These are phyloP conservation scores for Phytophthora aleatoria DNA, from an alignment of 352 stramenopile genomes.

Conservation along the genomic window DNA sequence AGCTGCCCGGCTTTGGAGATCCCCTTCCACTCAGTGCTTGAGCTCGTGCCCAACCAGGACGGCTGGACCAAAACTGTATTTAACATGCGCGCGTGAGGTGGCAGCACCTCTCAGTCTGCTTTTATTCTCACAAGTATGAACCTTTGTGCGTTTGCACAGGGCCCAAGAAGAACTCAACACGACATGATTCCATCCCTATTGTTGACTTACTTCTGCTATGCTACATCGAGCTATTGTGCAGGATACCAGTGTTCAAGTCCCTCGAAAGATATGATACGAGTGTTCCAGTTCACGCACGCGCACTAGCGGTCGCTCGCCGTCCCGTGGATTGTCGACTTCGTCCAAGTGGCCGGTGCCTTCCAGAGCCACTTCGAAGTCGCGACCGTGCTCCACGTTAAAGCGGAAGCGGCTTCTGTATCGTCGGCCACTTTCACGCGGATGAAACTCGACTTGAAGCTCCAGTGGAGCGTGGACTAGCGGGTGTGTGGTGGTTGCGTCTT, in stretches of 20 bases:
- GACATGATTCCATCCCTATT: constrained; percentile 12
- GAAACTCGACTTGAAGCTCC: constrained; percentile 59
- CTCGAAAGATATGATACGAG: constrained; percentile 57
- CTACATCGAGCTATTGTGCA: constrained; percentile 3
- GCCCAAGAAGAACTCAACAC: constrained; percentile 26
- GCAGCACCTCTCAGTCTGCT: constrained; percentile 4
- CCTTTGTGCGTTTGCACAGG: constrained; percentile 8
- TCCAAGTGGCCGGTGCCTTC: constrained; percentile 70
- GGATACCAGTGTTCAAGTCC: not conserved
- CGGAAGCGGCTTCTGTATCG: constrained; percentile 74
- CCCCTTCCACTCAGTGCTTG: constrained; percentile 84
- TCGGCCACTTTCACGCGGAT: constrained; percentile 33
- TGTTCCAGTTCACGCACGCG: constrained; percentile 48
- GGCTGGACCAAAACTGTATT: constrained; percentile 87
- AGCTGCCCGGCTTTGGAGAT: constrained; percentile 80
- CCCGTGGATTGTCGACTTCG: constrained; percentile 46
- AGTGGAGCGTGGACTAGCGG: constrained; percentile 49
- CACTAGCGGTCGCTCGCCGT: constrained; percentile 58
- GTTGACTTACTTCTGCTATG: constrained; percentile 24
- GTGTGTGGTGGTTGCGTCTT: constrained; percentile 29
- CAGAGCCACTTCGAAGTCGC: constrained; percentile 74
- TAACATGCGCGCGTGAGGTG: constrained; percentile 61
- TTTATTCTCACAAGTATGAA: constrained; percentile 32
- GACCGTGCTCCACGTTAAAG: constrained; percentile 60
- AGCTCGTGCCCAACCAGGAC: constrained; percentile 81